These are phyloP conservation scores for Canavalia ensiformis DNA, from an alignment of 306 rosid species.

Conservation along the genomic window DNA sequence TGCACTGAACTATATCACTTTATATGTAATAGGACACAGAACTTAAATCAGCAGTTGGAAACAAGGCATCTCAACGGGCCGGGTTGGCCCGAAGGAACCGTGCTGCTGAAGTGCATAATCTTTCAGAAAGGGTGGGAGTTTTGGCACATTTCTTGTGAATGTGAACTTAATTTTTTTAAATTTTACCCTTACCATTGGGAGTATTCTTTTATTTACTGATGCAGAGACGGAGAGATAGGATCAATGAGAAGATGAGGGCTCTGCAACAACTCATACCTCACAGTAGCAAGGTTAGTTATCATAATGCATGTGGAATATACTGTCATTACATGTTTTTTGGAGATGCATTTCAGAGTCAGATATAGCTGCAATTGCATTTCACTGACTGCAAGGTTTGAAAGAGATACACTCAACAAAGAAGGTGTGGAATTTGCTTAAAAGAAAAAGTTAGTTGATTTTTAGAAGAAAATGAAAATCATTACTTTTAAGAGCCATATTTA, in stretches of 20 bases:
- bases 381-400: conserved; percentile 2
- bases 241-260: conserved; percentile 92
- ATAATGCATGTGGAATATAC: neutral
- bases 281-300: conserved; percentile 76
- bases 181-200: neutral
- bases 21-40: conserved; percentile 67
- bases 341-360: conserved; percentile 18
- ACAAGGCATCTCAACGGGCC: conserved; percentile 64
- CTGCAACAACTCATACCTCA: conserved; percentile 96
- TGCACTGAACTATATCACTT: conserved; percentile 10
- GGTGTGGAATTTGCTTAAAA: neutral
- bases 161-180: conserved; percentile 4
- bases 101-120: conserved; percentile 93
- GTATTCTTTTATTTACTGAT: conserved; percentile 30
- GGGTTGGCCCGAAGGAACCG: conserved; percentile 78
- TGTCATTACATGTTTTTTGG: neutral
- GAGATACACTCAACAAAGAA: neutral
- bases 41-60: conserved; percentile 69
- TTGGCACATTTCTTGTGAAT: conserved; percentile 11
- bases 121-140: conserved; percentile 83
- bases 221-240: conserved; percentile 93
- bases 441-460: neutral
- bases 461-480: conserved; percentile 7
- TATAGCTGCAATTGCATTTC: conserved; percentile 16
- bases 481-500: conserved; percentile 1